Percentiles rank a stretch among this genome's conserved stretches.
Evolutionary conservation across 257 asterid genomes (phyloP).

Genomic region (Fraxinus quadrangulata): DNA sequence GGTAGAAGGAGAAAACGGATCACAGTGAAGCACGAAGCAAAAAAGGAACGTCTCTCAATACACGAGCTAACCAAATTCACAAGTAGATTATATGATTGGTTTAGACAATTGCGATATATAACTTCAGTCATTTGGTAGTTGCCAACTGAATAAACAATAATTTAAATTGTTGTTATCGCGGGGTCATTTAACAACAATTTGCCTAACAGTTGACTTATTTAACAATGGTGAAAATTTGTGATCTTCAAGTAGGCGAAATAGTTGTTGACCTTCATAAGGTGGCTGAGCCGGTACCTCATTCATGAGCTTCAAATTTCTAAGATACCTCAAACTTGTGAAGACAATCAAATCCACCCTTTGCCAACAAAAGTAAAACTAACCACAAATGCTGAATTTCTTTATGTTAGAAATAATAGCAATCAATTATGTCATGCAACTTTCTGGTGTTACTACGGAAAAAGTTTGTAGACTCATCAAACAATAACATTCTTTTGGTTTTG

Average conservation of each 20-base stretch:
- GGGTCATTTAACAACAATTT: too few species aligned
- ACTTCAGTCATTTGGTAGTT: too few species aligned
- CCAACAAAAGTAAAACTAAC: neutral
- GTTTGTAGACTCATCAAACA: constrained; percentile 36
- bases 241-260: constrained; percentile 12
- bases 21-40: too few species aligned
- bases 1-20: too few species aligned
- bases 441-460: constrained; percentile 30
- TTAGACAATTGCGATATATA: too few species aligned
- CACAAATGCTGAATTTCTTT: constrained; percentile 34
- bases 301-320: constrained; percentile 45
- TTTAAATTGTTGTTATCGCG: too few species aligned
- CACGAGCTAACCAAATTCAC: too few species aligned
- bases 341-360: neutral
- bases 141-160: too few species aligned
- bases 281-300: neutral
- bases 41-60: too few species aligned
- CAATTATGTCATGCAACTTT: constrained; percentile 32
- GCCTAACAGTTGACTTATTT: too few species aligned
- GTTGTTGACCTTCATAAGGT: neutral
- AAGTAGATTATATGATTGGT: too few species aligned
- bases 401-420: constrained; percentile 22
- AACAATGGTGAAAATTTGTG: constrained; percentile 35
- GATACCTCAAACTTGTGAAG: constrained; percentile 17
- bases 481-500: neutral